phyloP scores from a whole-genome alignment of 2,329 filamentous ascomycete species.

The Fusarium praegraminearum region DNA sequence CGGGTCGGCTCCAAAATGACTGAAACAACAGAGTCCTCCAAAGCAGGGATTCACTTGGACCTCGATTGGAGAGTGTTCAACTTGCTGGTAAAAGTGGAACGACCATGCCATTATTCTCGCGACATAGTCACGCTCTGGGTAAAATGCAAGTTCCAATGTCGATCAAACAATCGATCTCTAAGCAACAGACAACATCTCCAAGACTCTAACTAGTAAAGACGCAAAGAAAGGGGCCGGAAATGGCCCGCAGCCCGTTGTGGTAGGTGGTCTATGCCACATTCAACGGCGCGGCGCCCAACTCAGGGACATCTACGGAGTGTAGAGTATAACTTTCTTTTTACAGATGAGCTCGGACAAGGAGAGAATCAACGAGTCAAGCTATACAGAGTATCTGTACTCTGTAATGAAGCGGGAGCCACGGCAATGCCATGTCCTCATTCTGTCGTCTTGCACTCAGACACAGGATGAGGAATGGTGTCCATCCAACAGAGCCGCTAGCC shows the following conservation, averaged over 20 bases:
- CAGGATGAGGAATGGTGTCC: slow-evolving; percentile 31
- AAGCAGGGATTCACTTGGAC: slow-evolving; percentile 21
- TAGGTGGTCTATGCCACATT: slow-evolving; percentile 37
- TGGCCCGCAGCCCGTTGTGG: slow-evolving; percentile 39
- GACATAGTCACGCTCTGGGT: slow-evolving; percentile 10
- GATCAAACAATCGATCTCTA: slow-evolving; percentile 33
- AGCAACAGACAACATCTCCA: not conserved
- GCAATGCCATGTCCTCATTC: slow-evolving; percentile 14
- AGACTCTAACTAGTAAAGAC: slow-evolving; percentile 6
- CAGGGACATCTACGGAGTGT: not conserved
- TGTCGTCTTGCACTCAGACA: slow-evolving; percentile 5
- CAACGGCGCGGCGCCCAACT: slow-evolving; percentile 28
- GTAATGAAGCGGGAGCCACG: slow-evolving; percentile 19
- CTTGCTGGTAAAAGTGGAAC: slow-evolving; percentile 20
- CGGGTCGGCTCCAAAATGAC: slow-evolving; percentile 31
- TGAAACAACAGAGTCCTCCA: slow-evolving; percentile 28
- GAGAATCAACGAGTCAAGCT: not conserved
- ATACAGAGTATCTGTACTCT: no score
- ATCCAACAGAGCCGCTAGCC: slow-evolving; percentile 28
- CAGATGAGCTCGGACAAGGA: not conserved
- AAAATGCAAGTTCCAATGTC: slow-evolving; percentile 14
- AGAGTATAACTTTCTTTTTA: not conserved
- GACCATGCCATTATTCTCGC: slow-evolving; percentile 19
- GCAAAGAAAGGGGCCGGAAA: slow-evolving; percentile 39
- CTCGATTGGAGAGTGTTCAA: slow-evolving; percentile 4